These are phyloP conservation scores for Saccharomycopsis schoenii DNA, from an alignment of 805 yeast genomes.

Conservation along the genomic window DNA sequence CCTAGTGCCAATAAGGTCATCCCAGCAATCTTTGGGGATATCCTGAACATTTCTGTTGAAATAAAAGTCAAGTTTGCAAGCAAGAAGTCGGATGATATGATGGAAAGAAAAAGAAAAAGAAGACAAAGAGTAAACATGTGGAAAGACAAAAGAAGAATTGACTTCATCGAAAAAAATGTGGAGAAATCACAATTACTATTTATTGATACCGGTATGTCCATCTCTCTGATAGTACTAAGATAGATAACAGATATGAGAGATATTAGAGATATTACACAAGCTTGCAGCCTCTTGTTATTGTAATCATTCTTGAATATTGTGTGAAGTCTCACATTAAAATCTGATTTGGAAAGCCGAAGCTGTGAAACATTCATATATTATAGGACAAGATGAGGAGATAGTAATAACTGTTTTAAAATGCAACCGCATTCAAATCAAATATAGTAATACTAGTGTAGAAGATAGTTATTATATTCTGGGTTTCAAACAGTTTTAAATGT, in stretches of 20 bases:
- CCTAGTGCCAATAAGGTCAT: constrained; percentile 84
- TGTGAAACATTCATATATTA: background rate
- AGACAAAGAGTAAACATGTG: constrained; percentile 20
- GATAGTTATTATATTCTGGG: too few relatives aligned
- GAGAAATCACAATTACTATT: background rate
- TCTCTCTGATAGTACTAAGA: background rate
- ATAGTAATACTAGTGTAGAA: too few relatives aligned
- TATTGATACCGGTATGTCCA: background rate
- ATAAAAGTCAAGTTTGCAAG: constrained; percentile 69
- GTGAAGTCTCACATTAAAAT: background rate
- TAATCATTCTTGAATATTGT: too few relatives aligned
- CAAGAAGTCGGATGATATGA: constrained; percentile 71
- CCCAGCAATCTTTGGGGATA: constrained; percentile 76
- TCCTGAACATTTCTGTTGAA: constrained; percentile 40
- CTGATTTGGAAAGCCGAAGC: background rate
- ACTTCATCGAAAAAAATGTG: background rate
- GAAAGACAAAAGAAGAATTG: background rate
- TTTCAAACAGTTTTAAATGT: too few relatives aligned
- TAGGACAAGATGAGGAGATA: background rate
- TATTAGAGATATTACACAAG: background rate
- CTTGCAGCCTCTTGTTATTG: background rate
- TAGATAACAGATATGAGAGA: background rate
- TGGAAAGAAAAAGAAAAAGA: constrained; percentile 56
- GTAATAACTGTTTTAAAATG: too few relatives aligned
- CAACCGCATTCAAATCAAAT: too few relatives aligned